Evolutionary conservation across 768 basidiomycete genomes (phyloP).

Genomic region (Xerocomus brunneocitrinus): DNA sequence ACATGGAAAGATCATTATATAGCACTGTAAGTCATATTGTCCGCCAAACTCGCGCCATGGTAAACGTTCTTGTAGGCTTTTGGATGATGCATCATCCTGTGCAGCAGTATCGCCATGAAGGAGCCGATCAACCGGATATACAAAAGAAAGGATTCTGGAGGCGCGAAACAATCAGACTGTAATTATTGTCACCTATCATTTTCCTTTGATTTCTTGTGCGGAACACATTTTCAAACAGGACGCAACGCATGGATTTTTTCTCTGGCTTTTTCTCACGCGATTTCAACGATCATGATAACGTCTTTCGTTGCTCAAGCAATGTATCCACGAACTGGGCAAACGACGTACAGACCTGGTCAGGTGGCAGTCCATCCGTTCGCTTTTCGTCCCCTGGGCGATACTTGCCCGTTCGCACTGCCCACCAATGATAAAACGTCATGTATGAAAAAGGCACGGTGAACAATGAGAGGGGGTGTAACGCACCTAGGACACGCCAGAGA

Average conservation of each 20-base stretch:
- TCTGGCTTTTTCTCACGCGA: not conserved
- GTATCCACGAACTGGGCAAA: slow-evolving; percentile 54
- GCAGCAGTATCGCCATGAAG: too few species aligned
- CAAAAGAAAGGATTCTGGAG: not conserved
- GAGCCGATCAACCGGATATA: too few species aligned
- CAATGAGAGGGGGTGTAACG: slow-evolving; percentile 10
- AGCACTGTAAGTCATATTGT: too few species aligned
- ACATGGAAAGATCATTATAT: too few species aligned
- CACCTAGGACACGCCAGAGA: slow-evolving; percentile 61
- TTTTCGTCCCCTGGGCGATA: slow-evolving; percentile 59
- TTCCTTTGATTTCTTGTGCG: too few species aligned
- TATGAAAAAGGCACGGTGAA: not conserved
- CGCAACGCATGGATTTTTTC: too few species aligned
- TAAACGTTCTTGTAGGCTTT: not conserved
- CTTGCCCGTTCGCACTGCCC: slow-evolving; percentile 62
- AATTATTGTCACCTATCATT: not conserved
- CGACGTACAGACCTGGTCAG: slow-evolving; percentile 50
- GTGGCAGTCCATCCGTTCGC: slow-evolving; percentile 34
- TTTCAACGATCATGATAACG: not conserved
- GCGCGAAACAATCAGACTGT: not conserved
- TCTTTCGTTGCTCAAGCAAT: slow-evolving; percentile 23
- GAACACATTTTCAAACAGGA: too few species aligned
- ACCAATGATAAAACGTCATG: not conserved
- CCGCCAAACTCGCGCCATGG: not conserved
- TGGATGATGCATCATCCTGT: too few species aligned